Percentiles rank a stretch among this genome's conserved stretches.
Evolutionary conservation across 768 basidiomycete genomes (phyloP).

Genomic region (Trametopsis cervina): DNA sequence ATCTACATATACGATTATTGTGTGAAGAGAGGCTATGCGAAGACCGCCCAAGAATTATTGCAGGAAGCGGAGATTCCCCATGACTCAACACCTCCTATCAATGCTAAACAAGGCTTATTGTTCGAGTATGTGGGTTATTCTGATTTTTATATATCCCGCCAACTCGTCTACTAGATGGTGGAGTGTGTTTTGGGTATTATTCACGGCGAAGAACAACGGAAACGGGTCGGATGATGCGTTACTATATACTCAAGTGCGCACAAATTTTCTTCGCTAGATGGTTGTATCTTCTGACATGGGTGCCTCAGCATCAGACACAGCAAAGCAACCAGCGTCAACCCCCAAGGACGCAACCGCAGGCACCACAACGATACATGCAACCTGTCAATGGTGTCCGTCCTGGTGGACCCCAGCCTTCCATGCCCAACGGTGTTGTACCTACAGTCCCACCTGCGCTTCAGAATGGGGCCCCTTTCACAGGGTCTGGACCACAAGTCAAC

Average conservation of each 20-base stretch:
- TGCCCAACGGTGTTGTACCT: slow-evolving; percentile 18
- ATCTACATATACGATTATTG: slow-evolving; percentile 88
- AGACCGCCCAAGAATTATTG: slow-evolving; percentile 63
- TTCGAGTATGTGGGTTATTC: slow-evolving; percentile 55
- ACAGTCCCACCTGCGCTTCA: slow-evolving; percentile 11
- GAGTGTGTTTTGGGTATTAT: slow-evolving; percentile 85
- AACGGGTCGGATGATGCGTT: slow-evolving; percentile 64
- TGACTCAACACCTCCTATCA: slow-evolving; percentile 68
- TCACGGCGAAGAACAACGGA: slow-evolving; percentile 70
- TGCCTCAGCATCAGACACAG: slow-evolving; percentile 22
- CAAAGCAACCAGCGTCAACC: slow-evolving; percentile 21
- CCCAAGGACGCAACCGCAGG: slow-evolving; percentile 9
- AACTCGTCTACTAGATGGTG: slow-evolving; percentile 54
- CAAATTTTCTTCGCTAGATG: too few relatives aligned
- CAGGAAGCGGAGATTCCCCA: slow-evolving; percentile 57
- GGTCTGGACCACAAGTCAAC: slow-evolving; percentile 31
- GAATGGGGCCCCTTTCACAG: slow-evolving; percentile 12
- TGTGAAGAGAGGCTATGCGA: slow-evolving; percentile 67
- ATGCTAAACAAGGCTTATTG: slow-evolving; percentile 74
- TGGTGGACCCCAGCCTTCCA: slow-evolving; percentile 13
- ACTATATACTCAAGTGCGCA: slow-evolving; percentile 60
- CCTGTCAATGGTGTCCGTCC: slow-evolving; percentile 24
- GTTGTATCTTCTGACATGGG: too few relatives aligned
- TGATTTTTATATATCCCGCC: neutral
- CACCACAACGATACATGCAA: slow-evolving; percentile 18